Evolutionary conservation across 1,284 basidiomycete genomes (phyloP).

Genomic region (Fistulina hepatica): DNA sequence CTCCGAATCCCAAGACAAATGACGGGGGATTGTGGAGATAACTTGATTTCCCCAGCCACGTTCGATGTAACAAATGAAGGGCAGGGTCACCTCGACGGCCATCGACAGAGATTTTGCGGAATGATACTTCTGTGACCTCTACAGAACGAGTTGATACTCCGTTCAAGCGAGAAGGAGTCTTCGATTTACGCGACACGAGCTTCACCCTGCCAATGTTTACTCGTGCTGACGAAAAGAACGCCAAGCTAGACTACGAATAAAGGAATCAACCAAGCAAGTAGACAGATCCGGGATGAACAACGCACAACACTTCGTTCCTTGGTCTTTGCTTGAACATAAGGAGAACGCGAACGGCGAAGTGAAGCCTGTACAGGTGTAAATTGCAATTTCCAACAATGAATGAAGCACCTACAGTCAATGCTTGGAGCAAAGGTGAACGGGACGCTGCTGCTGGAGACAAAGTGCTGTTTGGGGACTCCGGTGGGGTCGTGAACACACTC

Average conservation of each 20-base stretch:
- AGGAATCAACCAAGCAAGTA: conserved; percentile 9
- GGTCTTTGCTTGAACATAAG: conserved; percentile 21
- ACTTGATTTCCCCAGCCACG: conserved; percentile 38
- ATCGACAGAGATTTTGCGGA: conserved; percentile 29
- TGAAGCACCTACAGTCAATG: conserved; percentile 23
- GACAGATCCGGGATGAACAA: conserved; percentile 1
- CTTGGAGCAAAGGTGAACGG: background rate
- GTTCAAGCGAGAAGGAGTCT: conserved; percentile 13
- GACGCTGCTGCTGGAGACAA: no score
- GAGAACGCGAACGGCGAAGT: conserved; percentile 29
- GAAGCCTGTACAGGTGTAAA: conserved; percentile 13
- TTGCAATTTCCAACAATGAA: background rate
- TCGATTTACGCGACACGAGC: conserved; percentile 21
- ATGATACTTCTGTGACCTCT: conserved; percentile 30
- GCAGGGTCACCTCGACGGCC: conserved; percentile 38
- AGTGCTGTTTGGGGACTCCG: no score
- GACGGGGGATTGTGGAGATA: conserved; percentile 33
- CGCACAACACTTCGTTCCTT: conserved; percentile 28
- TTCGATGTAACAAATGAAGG: conserved; percentile 34
- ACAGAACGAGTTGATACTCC: background rate
- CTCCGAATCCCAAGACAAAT: conserved; percentile 34
- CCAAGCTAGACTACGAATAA: conserved; percentile 27
- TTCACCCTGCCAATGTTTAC: conserved; percentile 28
- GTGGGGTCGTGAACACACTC: no score
- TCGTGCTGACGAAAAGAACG: conserved; percentile 24